Evolutionary conservation across 345 rosid species (phyloP).

Genomic region (Raphanus sativus): DNA sequence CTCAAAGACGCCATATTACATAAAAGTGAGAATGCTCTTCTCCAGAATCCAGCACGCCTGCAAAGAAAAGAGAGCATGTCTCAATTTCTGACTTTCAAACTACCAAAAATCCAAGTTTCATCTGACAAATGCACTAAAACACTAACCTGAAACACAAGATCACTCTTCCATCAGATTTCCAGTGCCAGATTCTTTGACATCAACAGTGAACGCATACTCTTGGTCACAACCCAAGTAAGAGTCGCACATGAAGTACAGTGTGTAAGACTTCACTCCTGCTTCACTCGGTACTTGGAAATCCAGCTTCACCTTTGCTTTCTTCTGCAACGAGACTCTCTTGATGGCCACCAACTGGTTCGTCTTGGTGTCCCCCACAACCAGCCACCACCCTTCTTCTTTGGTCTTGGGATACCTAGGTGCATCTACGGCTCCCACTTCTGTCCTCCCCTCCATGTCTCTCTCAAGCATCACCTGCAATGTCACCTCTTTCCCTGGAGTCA

Average conservation of each 20-base stretch:
- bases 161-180: constrained; percentile 32
- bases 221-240: constrained; percentile 87
- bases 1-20: too few relatives aligned
- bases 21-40: too few relatives aligned
- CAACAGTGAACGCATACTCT: constrained; percentile 62
- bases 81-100: too few relatives aligned
- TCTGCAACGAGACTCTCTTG: constrained; percentile 72
- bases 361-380: constrained; percentile 77
- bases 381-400: constrained; percentile 98
- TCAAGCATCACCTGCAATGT: constrained; percentile 70
- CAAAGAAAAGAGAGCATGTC: too few relatives aligned
- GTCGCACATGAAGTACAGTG: constrained; percentile 79
- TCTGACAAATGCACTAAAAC: too few relatives aligned
- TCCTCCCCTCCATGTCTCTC: constrained; percentile 73
- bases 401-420: constrained; percentile 67
- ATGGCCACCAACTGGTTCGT: constrained; percentile 72
- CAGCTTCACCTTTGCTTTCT: constrained; percentile 70
- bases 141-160: background rate
- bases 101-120: too few relatives aligned
- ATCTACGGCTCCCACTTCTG: constrained; percentile 75
- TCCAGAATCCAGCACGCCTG: too few relatives aligned
- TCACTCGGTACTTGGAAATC: constrained; percentile 70
- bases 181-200: constrained; percentile 40
- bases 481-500: constrained; percentile 56
- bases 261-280: constrained; percentile 56